phyloP scores from a whole-genome alignment of 1,139 yeast genomes.

The Debaryomyces sp. region DNA sequence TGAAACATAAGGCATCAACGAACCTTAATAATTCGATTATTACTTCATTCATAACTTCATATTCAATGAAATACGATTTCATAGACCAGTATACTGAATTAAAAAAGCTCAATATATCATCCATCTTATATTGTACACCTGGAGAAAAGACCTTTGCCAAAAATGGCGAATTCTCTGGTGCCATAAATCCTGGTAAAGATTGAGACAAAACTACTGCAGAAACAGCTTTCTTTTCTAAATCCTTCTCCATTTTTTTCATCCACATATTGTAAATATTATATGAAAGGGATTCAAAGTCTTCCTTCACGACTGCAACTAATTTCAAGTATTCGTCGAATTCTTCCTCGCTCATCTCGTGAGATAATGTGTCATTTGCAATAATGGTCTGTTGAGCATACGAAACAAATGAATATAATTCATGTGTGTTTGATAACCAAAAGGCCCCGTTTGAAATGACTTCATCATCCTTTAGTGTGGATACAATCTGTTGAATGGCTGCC shows the following conservation, averaged over 20 bases:
- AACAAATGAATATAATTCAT: constrained; percentile 92
- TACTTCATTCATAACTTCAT: constrained; percentile 82
- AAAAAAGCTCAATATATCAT: constrained; percentile 87
- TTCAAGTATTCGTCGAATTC: constrained; percentile 91
- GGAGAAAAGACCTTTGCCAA: constrained; percentile 81
- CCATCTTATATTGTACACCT: constrained; percentile 84
- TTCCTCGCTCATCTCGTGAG: constrained; percentile 84
- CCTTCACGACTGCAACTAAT: constrained; percentile 88
- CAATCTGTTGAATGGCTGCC: constrained; percentile 83
- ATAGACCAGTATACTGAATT: constrained; percentile 92
- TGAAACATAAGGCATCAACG: constrained; percentile 93
- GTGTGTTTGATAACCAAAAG: constrained; percentile 96
- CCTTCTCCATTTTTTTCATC: constrained; percentile 95
- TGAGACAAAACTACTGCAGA: constrained; percentile 94
- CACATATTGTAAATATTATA: constrained; percentile 95
- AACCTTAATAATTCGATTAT: constrained; percentile 81
- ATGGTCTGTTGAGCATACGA: constrained; percentile 92
- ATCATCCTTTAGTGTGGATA: constrained; percentile 72
- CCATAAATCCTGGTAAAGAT: constrained; percentile 93
- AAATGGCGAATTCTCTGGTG: constrained; percentile 85
- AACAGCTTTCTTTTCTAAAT: constrained; percentile 86
- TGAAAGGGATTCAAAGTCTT: constrained; percentile 90
- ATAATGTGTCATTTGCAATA: constrained; percentile 75
- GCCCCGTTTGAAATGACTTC: constrained; percentile 93
- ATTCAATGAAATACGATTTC: constrained; percentile 88